phyloP scores from a whole-genome alignment of 2,329 filamentous ascomycete species.

The Penicillium sp. region DNA sequence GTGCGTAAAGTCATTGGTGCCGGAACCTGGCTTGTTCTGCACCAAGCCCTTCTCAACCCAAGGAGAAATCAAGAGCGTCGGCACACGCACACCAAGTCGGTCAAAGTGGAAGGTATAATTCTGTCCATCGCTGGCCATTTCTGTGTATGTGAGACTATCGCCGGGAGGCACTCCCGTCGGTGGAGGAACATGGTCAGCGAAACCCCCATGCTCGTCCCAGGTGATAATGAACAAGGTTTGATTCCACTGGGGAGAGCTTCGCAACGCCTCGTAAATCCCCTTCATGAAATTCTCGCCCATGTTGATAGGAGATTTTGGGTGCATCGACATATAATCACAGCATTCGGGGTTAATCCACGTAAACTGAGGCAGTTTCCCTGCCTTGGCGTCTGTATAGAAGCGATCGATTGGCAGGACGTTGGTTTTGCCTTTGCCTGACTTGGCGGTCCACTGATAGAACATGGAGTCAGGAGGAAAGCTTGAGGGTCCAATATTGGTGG shows the following conservation, averaged over 20 bases:
- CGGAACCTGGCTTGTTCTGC: constrained; percentile 43
- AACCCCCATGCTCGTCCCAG: constrained; percentile 53
- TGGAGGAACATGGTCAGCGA: constrained; percentile 51
- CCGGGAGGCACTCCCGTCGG: constrained; percentile 44
- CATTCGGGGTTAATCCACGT: constrained; percentile 56
- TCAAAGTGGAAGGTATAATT: constrained; percentile 37
- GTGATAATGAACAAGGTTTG: constrained; percentile 52
- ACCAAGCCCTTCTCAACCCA: constrained; percentile 48
- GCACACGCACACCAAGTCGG: constrained; percentile 35
- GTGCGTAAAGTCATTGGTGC: constrained; percentile 47
- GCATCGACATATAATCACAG: constrained; percentile 53
- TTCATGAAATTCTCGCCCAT: constrained; percentile 51
- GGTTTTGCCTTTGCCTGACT: constrained; percentile 36
- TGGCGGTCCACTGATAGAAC: constrained; percentile 39
- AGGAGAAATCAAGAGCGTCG: constrained; percentile 35
- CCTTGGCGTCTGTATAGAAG: constrained; percentile 50
- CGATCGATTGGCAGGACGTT: constrained; percentile 42
- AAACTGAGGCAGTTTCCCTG: constrained; percentile 48
- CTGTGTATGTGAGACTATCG: constrained; percentile 41
- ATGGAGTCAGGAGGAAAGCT: constrained; percentile 17
- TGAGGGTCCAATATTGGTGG: background rate
- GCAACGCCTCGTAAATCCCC: constrained; percentile 49
- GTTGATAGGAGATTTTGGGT: constrained; percentile 49
- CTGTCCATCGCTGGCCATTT: constrained; percentile 27
- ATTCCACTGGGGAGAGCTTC: constrained; percentile 50